Evolutionary conservation across 176 grass and related monocot species (phyloP), one percentile per base, ranked within the genome.

Genomic region (Canna indica): DNA sequence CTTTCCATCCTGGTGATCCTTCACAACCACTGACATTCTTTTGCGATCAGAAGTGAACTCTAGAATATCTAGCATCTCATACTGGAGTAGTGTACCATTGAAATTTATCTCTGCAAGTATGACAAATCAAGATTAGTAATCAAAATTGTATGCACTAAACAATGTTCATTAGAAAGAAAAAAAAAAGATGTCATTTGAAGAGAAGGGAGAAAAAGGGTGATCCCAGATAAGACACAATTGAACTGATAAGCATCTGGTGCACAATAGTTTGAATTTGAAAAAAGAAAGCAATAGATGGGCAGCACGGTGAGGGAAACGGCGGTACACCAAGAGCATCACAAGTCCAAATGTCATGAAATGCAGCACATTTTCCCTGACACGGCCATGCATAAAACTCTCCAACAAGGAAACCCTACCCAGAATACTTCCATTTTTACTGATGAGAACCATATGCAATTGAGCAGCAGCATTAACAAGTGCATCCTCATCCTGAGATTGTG

Each of bases 1-100:
- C 59, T 79, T 88, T 72, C 77, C 88, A 83, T 42, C 84, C 46
- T 83, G 63, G 16, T 30, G 64, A 60, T 91, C 84, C 71, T 85
- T 91, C 39, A 89, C 79, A 61, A 91, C 79, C 54, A 88, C 72
- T 59, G 92, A 96, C 92, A 91, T 96, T 87, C 85, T 89, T 80
- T 91, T 96, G 53, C 92, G 83, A 77, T 96, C 88, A 75, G 92
- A 96, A 80, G 92, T 91, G 70, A 96, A 96, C 75, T 96, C 92
- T 50, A 96, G 68, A 80, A 81, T 73, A 68, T 91, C 83, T 74
- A 96, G 72, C 57, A 91, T 59, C 68, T 96, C 83, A 31, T 87
- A 96, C 69, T 71, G 48, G 57, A 89, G 82, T 44, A 80, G 73
- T 60, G 59, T 79, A 12, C 83, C 86, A 65, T 69, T 82, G 73